Percentiles rank a stretch among this genome's conserved stretches.
Evolutionary conservation across 805 yeast species (phyloP).

Genomic region (Myxozyma lipomycoides): DNA sequence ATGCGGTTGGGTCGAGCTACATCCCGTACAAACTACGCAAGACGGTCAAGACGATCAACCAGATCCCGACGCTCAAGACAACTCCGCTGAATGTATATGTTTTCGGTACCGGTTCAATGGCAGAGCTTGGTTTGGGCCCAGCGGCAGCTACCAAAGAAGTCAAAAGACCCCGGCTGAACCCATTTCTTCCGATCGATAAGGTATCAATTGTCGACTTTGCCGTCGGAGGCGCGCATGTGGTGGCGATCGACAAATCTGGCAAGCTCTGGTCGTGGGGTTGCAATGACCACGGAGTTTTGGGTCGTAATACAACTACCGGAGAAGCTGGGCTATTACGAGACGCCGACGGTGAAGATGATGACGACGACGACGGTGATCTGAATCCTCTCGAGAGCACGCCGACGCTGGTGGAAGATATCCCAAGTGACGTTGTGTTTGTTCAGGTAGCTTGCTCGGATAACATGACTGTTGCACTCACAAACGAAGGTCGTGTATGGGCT

Average conservation of each 20-base stretch:
- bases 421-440: conserved; percentile 52
- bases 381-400: conserved; percentile 91
- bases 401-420: conserved; percentile 59
- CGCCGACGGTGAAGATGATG: conserved; percentile 62
- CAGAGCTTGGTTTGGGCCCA: conserved; percentile 97
- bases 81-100: conserved; percentile 72
- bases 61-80: conserved; percentile 37
- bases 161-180: conserved; percentile 90
- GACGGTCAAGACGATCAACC: conserved; percentile 20
- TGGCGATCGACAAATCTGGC: conserved; percentile 74
- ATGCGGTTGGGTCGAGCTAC: background rate
- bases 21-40: conserved; percentile 19
- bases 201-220: conserved; percentile 79
- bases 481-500: conserved; percentile 84
- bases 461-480: conserved; percentile 72
- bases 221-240: conserved; percentile 92
- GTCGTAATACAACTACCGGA: conserved; percentile 65
- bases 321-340: conserved; percentile 60
- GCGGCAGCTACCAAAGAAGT: conserved; percentile 87
- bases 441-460: conserved; percentile 91
- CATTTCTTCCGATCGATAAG: conserved; percentile 58
- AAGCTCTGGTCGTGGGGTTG: conserved; percentile 98
- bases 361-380: conserved; percentile 71
- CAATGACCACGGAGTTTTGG: conserved; percentile 87
- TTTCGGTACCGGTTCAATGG: conserved; percentile 97